Conservation (phyloP, 2,329 filamentous ascomycete species). For the Corinectria fuckeliana region DNA sequence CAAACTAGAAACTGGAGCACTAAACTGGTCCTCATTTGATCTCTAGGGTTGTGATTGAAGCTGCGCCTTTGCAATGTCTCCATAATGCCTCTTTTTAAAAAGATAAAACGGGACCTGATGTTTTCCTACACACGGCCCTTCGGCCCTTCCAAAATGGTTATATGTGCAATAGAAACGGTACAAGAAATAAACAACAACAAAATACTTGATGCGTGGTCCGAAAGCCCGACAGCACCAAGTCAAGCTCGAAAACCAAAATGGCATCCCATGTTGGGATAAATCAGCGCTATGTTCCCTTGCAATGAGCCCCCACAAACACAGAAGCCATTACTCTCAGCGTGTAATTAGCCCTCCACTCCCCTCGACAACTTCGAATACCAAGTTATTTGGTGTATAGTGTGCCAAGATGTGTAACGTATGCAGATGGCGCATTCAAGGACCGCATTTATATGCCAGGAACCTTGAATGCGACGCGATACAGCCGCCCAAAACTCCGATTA, state of each 20-base stretch:
- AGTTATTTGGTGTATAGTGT: neutral
- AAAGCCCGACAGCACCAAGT: constrained; percentile 12
- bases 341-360: constrained; percentile 2
- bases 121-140: constrained; percentile 2
- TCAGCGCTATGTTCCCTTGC: constrained; percentile 26
- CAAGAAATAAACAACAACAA: constrained; percentile 28
- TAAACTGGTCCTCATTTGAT: constrained; percentile 19
- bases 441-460: constrained; percentile 26
- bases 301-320: constrained; percentile 19
- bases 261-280: constrained; percentile 15
- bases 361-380: neutral
- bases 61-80: neutral
- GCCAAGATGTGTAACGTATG: constrained; percentile 1
- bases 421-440: constrained; percentile 23
- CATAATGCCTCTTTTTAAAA: neutral
- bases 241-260: constrained; percentile 18
- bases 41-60: constrained; percentile 12
- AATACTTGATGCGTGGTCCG: neutral
- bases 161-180: constrained; percentile 21
- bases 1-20: constrained; percentile 27
- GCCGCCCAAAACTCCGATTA: constrained; percentile 43
- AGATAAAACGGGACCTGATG: constrained; percentile 3
- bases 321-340: constrained; percentile 12
- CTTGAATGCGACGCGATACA: constrained; percentile 32
- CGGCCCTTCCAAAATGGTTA: constrained; percentile 10